Evolutionary conservation across 192 early-diverging fungal species (phyloP), one percentile per base, ranked within the genome.

Genomic region (Rhizophagus sp.): DNA sequence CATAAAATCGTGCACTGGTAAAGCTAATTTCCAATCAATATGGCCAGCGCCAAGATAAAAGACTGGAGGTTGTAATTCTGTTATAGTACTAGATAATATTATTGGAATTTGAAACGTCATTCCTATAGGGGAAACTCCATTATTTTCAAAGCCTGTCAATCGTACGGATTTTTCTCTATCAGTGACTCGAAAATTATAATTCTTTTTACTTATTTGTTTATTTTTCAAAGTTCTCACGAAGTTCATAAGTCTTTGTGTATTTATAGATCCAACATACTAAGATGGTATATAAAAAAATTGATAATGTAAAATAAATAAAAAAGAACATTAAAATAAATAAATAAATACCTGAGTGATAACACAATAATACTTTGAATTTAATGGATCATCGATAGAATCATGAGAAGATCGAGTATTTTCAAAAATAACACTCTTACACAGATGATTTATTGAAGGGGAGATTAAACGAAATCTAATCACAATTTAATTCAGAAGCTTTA

Each of bases 351-450:
- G 93, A 13, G 92, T 92, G 19, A 94, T 82, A 0, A 96, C 91
- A 71, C 88, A 89, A 72, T 93, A 91, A 74, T 92, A 91, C 70
- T 88, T 84, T 0, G 88, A 88, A 75, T 93, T 90, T 22, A 75
- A 44, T 7, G 83, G 87, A 82, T 90, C 87, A 44, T 84, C 79
- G 65, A 81, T 87, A 10, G 79, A 80, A 78, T 85, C 85, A 77
- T 91, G 88, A 1, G 85, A 83, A 76, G 84, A 94, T 12, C 92
- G 89, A 34, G 95, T 98, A 87, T 98, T 98, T 82, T 97, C 95
- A 75, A 98, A 88, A 9, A 97, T 84, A 0, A 98, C 85, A 6
- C 92, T 91, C 80, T 98, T 98, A 88, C 97, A 98, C 65, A 98
- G 86, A 71, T 98, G 96, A 33, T 85, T 87, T 8, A 87, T 84